Base-by-base conservation (phyloP, 805 yeast species). In the Kockiozyma suomiensis region DNA sequence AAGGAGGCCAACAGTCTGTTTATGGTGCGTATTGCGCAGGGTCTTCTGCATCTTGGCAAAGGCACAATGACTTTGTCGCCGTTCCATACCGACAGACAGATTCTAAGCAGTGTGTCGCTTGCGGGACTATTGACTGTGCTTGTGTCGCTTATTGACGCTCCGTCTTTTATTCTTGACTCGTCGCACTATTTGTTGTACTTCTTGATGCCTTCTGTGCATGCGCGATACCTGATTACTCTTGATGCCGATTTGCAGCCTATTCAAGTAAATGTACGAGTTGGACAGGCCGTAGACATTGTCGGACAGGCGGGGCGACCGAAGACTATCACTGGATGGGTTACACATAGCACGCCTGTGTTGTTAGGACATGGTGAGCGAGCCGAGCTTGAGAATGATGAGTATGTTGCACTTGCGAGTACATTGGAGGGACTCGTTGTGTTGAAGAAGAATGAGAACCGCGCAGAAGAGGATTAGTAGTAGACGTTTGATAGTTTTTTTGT, bases 291-390 rank as follows among this genome's bases (percentile, higher is more conserved):
- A 30, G 99, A 94, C 73, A 90, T 92, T 41, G 98, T 94, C 64
- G 99, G 99, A 35, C 98, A 93, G 75, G 99, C 98, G 0, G 99
- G 99, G 78, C 90, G 90, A 69, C 99, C 99, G 50, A 94, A 94
- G 80, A 92, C 97, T 12, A 94, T 94, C 50, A 94, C 99, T 3
- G 99, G 99, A 38, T 94, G 99, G 99, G 98, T 94, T 21, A 94
- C 99, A 1, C 99, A 94, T 71, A 88, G 94, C 4, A 94, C 99
- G 0, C 99, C 99, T 0, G 99, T 94, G 21, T 79, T 94, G 68
- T 80, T 94, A 58, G 92, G 94, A 42, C 85, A 86, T 68, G 98
- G 98, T 46, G 99, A 94, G 75, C 82, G 97, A 64, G 99, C 99
- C 0, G 99, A 94, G 75, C 79, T 94, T 67, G 99, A 96, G 73